Evolutionary conservation across 768 basidiomycete genomes (phyloP).

Genomic region (Suillus bovinus): DNA sequence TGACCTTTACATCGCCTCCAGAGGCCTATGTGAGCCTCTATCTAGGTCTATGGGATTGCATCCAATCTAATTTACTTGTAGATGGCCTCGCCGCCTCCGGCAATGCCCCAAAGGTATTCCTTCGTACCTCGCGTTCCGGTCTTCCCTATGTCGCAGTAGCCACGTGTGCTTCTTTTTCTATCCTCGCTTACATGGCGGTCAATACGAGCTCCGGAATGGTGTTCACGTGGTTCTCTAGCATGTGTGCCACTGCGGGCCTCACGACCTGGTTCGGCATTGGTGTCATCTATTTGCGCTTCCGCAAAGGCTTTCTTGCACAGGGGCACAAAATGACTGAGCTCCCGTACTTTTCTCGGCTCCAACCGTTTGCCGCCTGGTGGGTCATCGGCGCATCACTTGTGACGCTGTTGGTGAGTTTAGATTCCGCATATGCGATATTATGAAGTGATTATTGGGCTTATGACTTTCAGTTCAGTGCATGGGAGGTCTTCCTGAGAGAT

Average conservation of each 20-base stretch:
- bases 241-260: conserved; percentile 41
- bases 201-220: conserved; percentile 35
- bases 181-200: conserved; percentile 45
- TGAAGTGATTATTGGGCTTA: background rate
- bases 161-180: conserved; percentile 30
- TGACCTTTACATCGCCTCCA: conserved; percentile 40
- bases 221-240: conserved; percentile 42
- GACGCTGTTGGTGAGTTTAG: conserved; percentile 36
- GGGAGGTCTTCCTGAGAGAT: conserved; percentile 41
- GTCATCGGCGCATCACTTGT: conserved; percentile 28
- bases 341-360: conserved; percentile 44
- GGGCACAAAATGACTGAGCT: conserved; percentile 48
- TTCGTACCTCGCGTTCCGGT: conserved; percentile 37
- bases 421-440: background rate
- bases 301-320: conserved; percentile 47
- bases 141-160: conserved; percentile 46
- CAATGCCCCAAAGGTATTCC: conserved; percentile 55
- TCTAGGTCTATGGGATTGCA: background rate
- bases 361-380: conserved; percentile 44
- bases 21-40: conserved; percentile 35
- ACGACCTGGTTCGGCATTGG: conserved; percentile 46
- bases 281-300: conserved; percentile 48
- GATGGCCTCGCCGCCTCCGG: conserved; percentile 53
- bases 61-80: conserved; percentile 32
- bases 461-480: conserved; percentile 38